Base-by-base conservation (phyloP, 2,329 filamentous ascomycete species). In the Aspergillus vadensis region DNA sequence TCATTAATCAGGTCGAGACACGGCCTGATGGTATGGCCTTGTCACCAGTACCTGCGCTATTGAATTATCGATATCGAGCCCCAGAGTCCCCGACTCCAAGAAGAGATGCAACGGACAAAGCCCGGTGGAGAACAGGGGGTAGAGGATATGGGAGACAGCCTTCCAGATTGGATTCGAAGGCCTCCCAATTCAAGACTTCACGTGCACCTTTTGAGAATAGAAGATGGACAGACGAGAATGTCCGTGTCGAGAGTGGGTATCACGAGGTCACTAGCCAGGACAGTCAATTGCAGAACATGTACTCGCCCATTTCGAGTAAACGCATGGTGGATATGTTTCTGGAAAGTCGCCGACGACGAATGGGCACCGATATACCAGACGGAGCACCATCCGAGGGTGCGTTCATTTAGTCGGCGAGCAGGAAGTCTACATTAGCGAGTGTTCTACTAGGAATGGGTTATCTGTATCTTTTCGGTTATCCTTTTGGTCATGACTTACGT, bases 241-340 rank as follows among this genome's bases (percentile, higher is more conserved):
- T 59, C 12, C 64, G 60, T 43, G 60, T 65, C 25, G 62, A 64
- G 38, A 57, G 64, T 30, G 59, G 62, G 21, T 64, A 63, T 17
- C 54, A 62, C 12, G 62, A 64, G 3, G 52, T 58, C 38, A 63
- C 63, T 51, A 65, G 65, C 7, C 55, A 63, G 19, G 66, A 70
- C 41, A 61, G 60, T 15, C 63, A 67, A 12, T 30, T 67, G 5
- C 66, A 71, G 50, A 69, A 65, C 17, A 47, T 63, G 32, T 67
- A 68, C 43, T 66, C 68, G 3, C 67, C 68, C 1, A 69, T 75
- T 9, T 73, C 72, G 27, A 74, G 71, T 61, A 76, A 77, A 55
- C 68, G 62, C 19, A 76, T 77, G 75, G 74, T 77, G 48, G 75
- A 77, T 38, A 58, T 70, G 52, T 77, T 77, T 60, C 60, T 77